Evolutionary conservation across 352 stramenopile genomes (phyloP).

Genomic region (Globisporangium okanoganense): DNA sequence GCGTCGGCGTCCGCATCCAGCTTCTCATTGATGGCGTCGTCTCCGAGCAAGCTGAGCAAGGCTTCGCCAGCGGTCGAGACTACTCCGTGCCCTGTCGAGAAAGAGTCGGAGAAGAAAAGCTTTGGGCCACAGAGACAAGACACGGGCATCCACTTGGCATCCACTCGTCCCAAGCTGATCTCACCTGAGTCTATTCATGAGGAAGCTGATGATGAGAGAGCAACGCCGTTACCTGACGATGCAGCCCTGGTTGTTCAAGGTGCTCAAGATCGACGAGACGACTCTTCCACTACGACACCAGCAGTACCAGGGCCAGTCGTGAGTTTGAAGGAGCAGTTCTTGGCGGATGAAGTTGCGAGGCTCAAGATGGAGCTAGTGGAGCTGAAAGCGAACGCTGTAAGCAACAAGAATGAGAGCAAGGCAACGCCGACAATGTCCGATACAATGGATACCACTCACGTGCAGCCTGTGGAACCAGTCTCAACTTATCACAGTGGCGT

Average conservation of each 20-base stretch:
- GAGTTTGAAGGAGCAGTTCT: constrained; percentile 26
- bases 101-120: background rate
- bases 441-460: background rate
- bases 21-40: constrained; percentile 12
- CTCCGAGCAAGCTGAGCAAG: constrained; percentile 7
- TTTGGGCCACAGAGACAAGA: constrained; percentile 3
- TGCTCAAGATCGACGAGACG: background rate
- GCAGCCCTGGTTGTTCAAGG: background rate
- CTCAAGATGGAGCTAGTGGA: constrained; percentile 27
- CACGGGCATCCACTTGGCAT: background rate
- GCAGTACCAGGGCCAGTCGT: background rate
- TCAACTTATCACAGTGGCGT: background rate
- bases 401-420: background rate
- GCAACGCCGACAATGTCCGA: background rate
- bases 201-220: background rate
- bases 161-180: background rate
- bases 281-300: background rate
- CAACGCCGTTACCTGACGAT: background rate
- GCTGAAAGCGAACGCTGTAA: background rate
- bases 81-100: background rate
- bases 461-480: background rate
- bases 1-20: background rate
- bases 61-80: background rate
- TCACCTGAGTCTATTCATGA: background rate
- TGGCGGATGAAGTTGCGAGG: constrained; percentile 28